Base-by-base conservation (phyloP, 2,329 filamentous ascomycete genomes). In the Colletotrichum chrysophilum region DNA sequence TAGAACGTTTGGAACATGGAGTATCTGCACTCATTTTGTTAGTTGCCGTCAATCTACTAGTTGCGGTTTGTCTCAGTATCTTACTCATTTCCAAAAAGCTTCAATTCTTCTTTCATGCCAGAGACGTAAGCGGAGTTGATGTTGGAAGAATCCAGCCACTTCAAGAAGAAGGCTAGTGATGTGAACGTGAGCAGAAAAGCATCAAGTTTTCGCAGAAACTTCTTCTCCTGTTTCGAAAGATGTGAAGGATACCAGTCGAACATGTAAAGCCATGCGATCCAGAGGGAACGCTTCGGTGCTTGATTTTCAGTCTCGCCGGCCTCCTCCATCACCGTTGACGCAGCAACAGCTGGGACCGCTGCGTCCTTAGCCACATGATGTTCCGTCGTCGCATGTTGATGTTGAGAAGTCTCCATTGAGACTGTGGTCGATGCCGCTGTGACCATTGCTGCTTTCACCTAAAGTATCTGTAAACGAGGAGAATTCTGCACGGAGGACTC, bases 291-390 rank as follows among this genome's bases (percentile, higher is more conserved):
- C 62, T 78, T 78, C 21, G 62, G 72, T 3, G 70, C 61, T 43
- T 74, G 60, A 18, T 77, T 76, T 52, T 74, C 36, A 9, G 48
- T 71, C n/a, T 70, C 26, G 32, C 76, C 79, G 87, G 88, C 85
- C 67, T 87, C 87, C 36, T 87, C 88, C 65, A 89, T 89, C 65
- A 89, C 87, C 43, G 87, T 89, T 76, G 89, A 88, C 78, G 88
- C 88, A 56, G 84, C 83, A 67, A 75, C 79, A 8, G 73, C 76
- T 24, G 76, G 73, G 7, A 38, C 65, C 13, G 66, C 48, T 4
- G 58, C 66, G 30, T 77, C 73, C 21, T 72, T 76, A 26, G 60
- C 64, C 21, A 71, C 21, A 8, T 68, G 43, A 12, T 66, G 71
- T 18, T 24, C 62, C 7, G 43, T 36, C 4, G 55, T 67, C 9